Evolutionary conservation across 2,329 filamentous ascomycete species (phyloP), one percentile per base, ranked within the genome.

Genomic region (Fusarium protoensiforme): DNA sequence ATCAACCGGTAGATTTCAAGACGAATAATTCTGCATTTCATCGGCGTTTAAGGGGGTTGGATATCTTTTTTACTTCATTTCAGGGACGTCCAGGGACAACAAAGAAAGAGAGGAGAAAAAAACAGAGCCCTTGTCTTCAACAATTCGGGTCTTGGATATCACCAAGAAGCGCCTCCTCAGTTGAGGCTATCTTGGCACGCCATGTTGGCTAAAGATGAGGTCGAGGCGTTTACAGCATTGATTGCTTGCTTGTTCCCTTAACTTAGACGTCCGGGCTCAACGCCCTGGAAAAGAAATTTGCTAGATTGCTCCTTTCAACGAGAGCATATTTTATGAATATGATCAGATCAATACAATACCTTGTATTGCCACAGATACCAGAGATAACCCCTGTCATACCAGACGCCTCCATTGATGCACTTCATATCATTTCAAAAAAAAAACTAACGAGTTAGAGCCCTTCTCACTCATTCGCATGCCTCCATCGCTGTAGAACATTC

Each of bases 1-100:
- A 83, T 95, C 65, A 91, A 94, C 73, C 61, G 69, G 67, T 73
- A 60, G 39, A 27, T 24, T 24, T 24, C 46, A 41, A 53, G 48
- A 57, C 24, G 53, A 35, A 72, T 29, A 64, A 61, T 58, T 63
- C 22, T 72, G 68, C 71, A 73, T 69, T 68, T 67, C 27, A 18
- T 46, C 22, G 72, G 72, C 72, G 72, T 75, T 72, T 46, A 46
- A 46, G 29, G 51, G 41, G 57, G 10, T 38, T 41, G 54, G 59
- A 51, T 51, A n/a, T n/a, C n/a, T n/a, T n/a, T 53, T 58, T 73
- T 33, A 31, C 56, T 68, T 63, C 58, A 33, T 58, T 73, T 66
- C 39, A 54, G 29, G 48, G 63, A 66, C 54, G 61, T 65, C 54
- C 63, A 71, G 60, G 62, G 72, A 65, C 70, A 75, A 46, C 62